Conservation (phyloP, 768 basidiomycete genomes). For the Roridomyces roridus region DNA sequence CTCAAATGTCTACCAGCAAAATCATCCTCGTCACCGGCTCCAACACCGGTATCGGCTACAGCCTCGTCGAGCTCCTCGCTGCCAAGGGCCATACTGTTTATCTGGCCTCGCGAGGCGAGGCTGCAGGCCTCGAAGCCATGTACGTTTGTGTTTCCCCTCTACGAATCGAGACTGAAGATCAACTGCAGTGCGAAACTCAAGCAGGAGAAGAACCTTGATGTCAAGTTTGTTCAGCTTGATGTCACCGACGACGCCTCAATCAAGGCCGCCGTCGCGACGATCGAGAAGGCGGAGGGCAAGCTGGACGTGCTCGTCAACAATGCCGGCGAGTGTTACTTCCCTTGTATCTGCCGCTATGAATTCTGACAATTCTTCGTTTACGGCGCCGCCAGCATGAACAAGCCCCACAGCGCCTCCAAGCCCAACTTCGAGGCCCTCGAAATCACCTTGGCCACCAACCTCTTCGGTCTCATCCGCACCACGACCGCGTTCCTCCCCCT, state of each 20-base stretch:
- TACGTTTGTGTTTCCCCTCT: conserved; percentile 25
- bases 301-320: conserved; percentile 55
- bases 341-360: too few species aligned
- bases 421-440: conserved; percentile 40
- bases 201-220: conserved; percentile 29
- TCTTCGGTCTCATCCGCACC: conserved; percentile 49
- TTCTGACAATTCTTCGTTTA: too few species aligned
- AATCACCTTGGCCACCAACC: conserved; percentile 46
- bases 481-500: conserved; percentile 47
- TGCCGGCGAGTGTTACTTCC: conserved; percentile 38
- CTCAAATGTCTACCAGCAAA: conserved; percentile 24
- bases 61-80: conserved; percentile 48
- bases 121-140: conserved; percentile 47
- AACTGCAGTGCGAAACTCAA: conserved; percentile 36
- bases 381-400: conserved; percentile 35
- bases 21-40: conserved; percentile 47
- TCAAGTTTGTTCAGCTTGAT: conserved; percentile 45
- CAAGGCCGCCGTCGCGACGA: conserved; percentile 37
- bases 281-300: conserved; percentile 45
- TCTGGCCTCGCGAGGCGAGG: conserved; percentile 44
- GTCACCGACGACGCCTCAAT: conserved; percentile 43
- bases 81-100: conserved; percentile 49
- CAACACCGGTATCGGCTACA: conserved; percentile 52
- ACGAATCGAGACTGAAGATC: background rate
- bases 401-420: conserved; percentile 40